Conservation (phyloP, 1,139 yeast species). For the Yamadazyma membranifaciens region DNA sequence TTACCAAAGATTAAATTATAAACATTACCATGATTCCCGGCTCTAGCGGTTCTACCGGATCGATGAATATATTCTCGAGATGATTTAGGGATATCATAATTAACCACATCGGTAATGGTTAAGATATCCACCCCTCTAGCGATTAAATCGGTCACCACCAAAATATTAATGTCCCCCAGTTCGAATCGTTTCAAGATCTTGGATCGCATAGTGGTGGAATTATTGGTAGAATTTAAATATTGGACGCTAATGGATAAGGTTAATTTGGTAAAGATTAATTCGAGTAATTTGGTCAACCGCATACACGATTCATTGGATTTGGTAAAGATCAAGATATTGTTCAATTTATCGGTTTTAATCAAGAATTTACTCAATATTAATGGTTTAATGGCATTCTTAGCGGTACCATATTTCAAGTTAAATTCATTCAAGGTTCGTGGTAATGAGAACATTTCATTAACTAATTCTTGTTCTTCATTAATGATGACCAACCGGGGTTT, state of each 20-base stretch:
- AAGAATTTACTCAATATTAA: constrained; percentile 62
- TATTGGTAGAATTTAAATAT: constrained; percentile 51
- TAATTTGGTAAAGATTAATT: constrained; percentile 38
- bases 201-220: constrained; percentile 40
- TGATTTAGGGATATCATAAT: constrained; percentile 87
- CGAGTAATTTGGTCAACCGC: constrained; percentile 58
- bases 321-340: constrained; percentile 64
- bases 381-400: constrained; percentile 71
- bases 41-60: constrained; percentile 96
- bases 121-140: constrained; percentile 91
- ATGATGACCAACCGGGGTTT: constrained; percentile 73
- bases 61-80: constrained; percentile 92
- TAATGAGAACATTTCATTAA: constrained; percentile 52
- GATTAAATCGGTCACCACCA: constrained; percentile 88
- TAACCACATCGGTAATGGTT: constrained; percentile 71
- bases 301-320: constrained; percentile 86
- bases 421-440: constrained; percentile 58
- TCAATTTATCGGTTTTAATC: constrained; percentile 23
- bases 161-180: constrained; percentile 45
- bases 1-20: constrained; percentile 68
- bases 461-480: constrained; percentile 51
- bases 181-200: constrained; percentile 58
- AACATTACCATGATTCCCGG: constrained; percentile 74
- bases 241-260: constrained; percentile 13
- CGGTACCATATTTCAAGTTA: constrained; percentile 49